Base-by-base conservation (phyloP, 805 yeast species). In the Candida ulmi region DNA sequence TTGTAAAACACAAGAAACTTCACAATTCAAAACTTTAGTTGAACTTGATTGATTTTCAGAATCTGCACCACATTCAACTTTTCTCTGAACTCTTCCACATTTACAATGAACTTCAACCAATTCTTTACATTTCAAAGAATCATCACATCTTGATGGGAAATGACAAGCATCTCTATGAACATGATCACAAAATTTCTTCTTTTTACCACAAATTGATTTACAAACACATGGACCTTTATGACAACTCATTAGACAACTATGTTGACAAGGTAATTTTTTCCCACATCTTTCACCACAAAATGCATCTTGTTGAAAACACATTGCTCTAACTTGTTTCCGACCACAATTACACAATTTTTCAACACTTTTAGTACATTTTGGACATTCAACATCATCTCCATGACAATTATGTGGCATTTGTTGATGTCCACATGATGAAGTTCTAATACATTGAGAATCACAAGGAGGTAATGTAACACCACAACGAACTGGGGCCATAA, bases 401-500 rank as follows among this genome's bases (percentile, higher is more conserved):
- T 88, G 97, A 57, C 97, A 88, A 26, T 67, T 61, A 56, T 88
- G 97, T 26, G 72, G 68, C 55, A 79, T 83, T 17, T 72, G 75
- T 8, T 68, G 59, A 58, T 87, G 96, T 0, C 91, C 95, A 69
- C 96, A 87, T 0, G 58, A 47, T 26, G 66, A 67, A 2, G 50
- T 52, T 36, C 86, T 66, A 3, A 65, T 60, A 59, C 96, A 87
- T 45, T 75, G 88, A 43, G 74, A 71, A 18, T 65, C 68, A 61
- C 96, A 87, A 11, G 68, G 69, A 4, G 83, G 83, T 26, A 84
- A 55, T 33, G 61, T 67, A 0, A 86, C 76, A 12, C 95, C 95
- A 63, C 96, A 87, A 47, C 95, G 65, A 9, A 86, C 87, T 0
- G 96, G 96, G 0, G 95, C 95, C 17, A 70, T 72, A 6, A 87